Evolutionary conservation across 805 yeast species (phyloP).

Genomic region (Danielia oregonensis): DNA sequence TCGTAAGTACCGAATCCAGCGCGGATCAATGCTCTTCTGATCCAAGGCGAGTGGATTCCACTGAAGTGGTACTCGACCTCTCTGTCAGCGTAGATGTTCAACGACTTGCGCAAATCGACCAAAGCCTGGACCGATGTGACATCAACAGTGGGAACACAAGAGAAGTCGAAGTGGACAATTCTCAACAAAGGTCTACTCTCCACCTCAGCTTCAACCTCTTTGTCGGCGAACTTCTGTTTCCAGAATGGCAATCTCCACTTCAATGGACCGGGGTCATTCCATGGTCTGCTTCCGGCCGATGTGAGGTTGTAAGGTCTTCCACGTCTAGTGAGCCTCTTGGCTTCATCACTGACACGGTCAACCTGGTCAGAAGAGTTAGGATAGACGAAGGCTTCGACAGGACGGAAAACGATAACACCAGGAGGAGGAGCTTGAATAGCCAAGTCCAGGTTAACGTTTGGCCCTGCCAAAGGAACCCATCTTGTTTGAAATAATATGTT

Average conservation of each 20-base stretch:
- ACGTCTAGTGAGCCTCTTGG: conserved; percentile 56
- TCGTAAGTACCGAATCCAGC: conserved; percentile 72
- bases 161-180: conserved; percentile 76
- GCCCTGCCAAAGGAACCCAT: conserved; percentile 64
- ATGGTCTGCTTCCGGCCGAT: conserved; percentile 65
- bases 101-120: conserved; percentile 68
- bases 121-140: conserved; percentile 76
- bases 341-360: conserved; percentile 66
- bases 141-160: conserved; percentile 72
- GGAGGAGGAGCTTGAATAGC: conserved; percentile 77
- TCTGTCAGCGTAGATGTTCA: conserved; percentile 70
- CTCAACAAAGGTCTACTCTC: conserved; percentile 59
- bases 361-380: conserved; percentile 74
- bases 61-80: conserved; percentile 89
- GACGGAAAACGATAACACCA: conserved; percentile 83
- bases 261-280: conserved; percentile 85
- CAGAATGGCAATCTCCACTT: conserved; percentile 32
- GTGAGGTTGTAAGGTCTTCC: conserved; percentile 43
- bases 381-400: conserved; percentile 77
- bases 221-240: conserved; percentile 15
- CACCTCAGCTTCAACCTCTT: conserved; percentile 9
- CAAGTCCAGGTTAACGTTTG: conserved; percentile 53
- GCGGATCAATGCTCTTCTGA: conserved; percentile 67
- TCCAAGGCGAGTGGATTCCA: conserved; percentile 85
- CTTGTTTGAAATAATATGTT: conserved; percentile 47